A percentile compares a stretch with the other conserved stretches of the same genome.
These are phyloP conservation scores for Moricandia moricandioides DNA, from an alignment of 345 rosid species.

Conservation along the genomic window DNA sequence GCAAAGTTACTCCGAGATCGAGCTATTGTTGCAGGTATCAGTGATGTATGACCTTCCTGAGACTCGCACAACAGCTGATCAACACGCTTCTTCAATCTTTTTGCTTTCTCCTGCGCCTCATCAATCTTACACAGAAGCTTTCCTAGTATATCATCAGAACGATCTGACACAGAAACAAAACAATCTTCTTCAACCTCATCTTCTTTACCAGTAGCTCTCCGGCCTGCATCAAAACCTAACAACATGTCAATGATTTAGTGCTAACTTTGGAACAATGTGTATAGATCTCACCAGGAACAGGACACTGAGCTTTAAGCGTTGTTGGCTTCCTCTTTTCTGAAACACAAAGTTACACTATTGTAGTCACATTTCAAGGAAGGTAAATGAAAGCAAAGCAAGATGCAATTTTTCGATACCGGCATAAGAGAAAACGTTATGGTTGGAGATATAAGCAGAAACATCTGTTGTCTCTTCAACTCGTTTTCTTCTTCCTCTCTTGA, in stretches of 20 bases:
- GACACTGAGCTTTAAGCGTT: conserved; percentile 37
- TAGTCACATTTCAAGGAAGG: neutral
- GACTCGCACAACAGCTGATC: conserved; percentile 54
- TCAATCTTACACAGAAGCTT: conserved; percentile 59
- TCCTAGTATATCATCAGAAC: conserved; percentile 41
- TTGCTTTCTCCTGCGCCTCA: conserved; percentile 39
- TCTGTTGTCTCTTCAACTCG: conserved; percentile 64
- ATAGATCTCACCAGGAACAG: conserved; percentile 33
- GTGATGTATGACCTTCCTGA: conserved; percentile 28
- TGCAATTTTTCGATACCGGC: conserved; percentile 40
- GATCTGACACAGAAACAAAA: conserved; percentile 42
- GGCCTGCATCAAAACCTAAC: conserved; percentile 34
- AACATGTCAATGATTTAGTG: neutral
- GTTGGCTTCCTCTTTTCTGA: conserved; percentile 51
- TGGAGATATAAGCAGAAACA: conserved; percentile 51
- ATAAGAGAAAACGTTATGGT: conserved; percentile 64
- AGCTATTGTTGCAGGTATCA: neutral
- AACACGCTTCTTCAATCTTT: conserved; percentile 47
- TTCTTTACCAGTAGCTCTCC: conserved; percentile 33
- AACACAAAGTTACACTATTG: neutral
- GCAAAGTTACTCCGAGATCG: neutral
- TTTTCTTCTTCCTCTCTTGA: conserved; percentile 63
- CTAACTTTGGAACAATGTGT: neutral
- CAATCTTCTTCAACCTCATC: conserved; percentile 40
- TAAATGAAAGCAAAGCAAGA: neutral